phyloP scores from a whole-genome alignment of 2,329 filamentous ascomycete species.

The Huntiella bhutanensis region DNA sequence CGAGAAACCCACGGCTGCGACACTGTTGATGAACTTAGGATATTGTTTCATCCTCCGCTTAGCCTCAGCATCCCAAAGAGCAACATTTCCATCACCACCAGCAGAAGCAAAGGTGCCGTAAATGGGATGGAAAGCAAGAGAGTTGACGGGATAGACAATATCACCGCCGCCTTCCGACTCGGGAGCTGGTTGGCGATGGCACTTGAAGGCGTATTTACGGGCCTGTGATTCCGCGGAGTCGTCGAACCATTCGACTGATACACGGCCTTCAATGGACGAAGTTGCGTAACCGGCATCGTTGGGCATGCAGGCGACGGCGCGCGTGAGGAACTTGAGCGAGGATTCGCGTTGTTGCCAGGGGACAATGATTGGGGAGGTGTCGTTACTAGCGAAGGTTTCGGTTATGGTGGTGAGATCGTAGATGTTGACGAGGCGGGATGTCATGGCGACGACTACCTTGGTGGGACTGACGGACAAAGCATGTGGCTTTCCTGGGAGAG shows the following conservation, averaged over 20 bases:
- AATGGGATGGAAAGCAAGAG: slow-evolving; percentile 69
- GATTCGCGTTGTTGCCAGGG: slow-evolving; percentile 92
- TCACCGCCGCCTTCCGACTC: slow-evolving; percentile 42
- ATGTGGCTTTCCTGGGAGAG: slow-evolving; percentile 73
- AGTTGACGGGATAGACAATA: slow-evolving; percentile 80
- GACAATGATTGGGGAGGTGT: slow-evolving; percentile 32
- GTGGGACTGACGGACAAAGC: slow-evolving; percentile 58
- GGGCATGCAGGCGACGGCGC: slow-evolving; percentile 88
- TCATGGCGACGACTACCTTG: slow-evolving; percentile 91
- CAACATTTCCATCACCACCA: slow-evolving; percentile 80
- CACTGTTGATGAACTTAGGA: slow-evolving; percentile 60
- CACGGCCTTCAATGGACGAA: slow-evolving; percentile 80
- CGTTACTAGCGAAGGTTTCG: slow-evolving; percentile 31
- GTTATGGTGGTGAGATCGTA: slow-evolving; percentile 64
- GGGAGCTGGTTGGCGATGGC: slow-evolving; percentile 59
- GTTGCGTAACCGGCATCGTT: slow-evolving; percentile 88
- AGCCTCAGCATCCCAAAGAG: slow-evolving; percentile 77
- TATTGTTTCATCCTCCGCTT: slow-evolving; percentile 84
- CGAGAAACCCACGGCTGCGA: slow-evolving; percentile 62
- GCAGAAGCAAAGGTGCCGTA: slow-evolving; percentile 75
- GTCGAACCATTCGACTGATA: slow-evolving; percentile 97
- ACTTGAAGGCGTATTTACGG: slow-evolving; percentile 97
- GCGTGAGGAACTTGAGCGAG: slow-evolving; percentile 87
- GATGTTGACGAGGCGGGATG: slow-evolving; percentile 78
- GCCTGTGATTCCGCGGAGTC: slow-evolving; percentile 71